Evolutionary conservation across 805 yeast species (phyloP), one percentile per base, ranked within the genome.

Genomic region (Candida silvicultrix): DNA sequence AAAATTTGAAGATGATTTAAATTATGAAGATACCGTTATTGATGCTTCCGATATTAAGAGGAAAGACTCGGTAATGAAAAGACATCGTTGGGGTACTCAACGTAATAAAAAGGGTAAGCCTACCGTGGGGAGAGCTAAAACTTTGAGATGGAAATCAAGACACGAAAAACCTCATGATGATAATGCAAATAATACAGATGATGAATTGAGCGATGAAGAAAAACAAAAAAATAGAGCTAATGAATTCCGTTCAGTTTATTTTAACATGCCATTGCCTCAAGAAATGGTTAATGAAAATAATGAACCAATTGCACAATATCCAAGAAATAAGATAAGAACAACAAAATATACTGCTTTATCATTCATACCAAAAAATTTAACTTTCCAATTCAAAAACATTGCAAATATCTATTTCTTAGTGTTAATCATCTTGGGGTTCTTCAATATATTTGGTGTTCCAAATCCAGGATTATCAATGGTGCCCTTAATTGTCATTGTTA

Each of bases 311-410:
- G 70, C 73, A 0, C 61, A 65, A n/a, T 92, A 85, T 60, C 81
- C 95, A 11, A 76, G 97, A 57, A 92, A 92, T 70, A 90, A 94
- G 64, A 88, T 94, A 55, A 80, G 97, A 69, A 89, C 98, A 0
- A 89, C 99, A 2, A 92, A 89, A 68, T 92, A 92, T 65, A 92
- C 97, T 2, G 97, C 98, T 6, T 61, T 94, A 40, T 72, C 89
- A 9, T 92, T 92, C 59, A 53, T 94, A 28, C 98, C 98, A 3
- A 89, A 89, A 63, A 89, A 92, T 66, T 64, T 92, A 41, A 64
- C 68, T 40, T 74, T 77, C 52, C 98, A 94, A 68, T 90, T 90
- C 65, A 80, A 77, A 54, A 92, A 90, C 63, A 78, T 90, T 51
- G 99, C 99, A 39, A 92, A 92, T 66, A 70, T 88, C 43, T 92